These are phyloP conservation scores for Penicillium brevicompactum DNA, from an alignment of 2,329 filamentous ascomycete genomes.

Conservation along the genomic window DNA sequence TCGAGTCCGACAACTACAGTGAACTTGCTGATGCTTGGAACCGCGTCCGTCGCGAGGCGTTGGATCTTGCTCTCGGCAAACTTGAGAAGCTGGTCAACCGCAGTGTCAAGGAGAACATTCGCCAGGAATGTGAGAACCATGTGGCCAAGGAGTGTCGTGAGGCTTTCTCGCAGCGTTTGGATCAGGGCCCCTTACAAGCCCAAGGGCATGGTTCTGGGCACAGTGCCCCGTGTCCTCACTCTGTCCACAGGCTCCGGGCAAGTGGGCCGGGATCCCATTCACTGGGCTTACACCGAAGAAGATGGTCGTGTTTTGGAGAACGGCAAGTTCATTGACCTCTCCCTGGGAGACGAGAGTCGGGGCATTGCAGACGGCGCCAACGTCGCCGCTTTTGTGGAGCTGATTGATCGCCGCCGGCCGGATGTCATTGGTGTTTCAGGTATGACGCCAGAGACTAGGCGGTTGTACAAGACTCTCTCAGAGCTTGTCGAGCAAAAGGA, in stretches of 20 bases:
- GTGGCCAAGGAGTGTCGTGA: slow-evolving; percentile 86
- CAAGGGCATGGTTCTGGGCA: slow-evolving; percentile 86
- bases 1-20: slow-evolving; percentile 93
- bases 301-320: slow-evolving; percentile 87
- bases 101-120: slow-evolving; percentile 91
- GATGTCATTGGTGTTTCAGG: slow-evolving; percentile 91
- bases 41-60: slow-evolving; percentile 77
- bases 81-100: slow-evolving; percentile 83
- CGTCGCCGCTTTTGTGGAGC: slow-evolving; percentile 71
- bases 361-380: slow-evolving; percentile 65
- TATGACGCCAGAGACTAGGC: slow-evolving; percentile 82
- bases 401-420: slow-evolving; percentile 77
- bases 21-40: slow-evolving; percentile 97
- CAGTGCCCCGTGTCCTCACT: slow-evolving; percentile 80
- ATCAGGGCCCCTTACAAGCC: slow-evolving; percentile 95
- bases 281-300: slow-evolving; percentile 92
- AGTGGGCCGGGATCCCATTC: slow-evolving; percentile 73
- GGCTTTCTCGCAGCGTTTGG: slow-evolving; percentile 83
- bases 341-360: slow-evolving; percentile 67
- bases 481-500: slow-evolving; percentile 76
- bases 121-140: slow-evolving; percentile 90
- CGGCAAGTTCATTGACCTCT: slow-evolving; percentile 80
- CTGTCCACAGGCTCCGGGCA: slow-evolving; percentile 84
- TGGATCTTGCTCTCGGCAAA: slow-evolving; percentile 79
- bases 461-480: slow-evolving; percentile 78